These are phyloP conservation scores for Fagus sylvatica DNA, from an alignment of 306 rosid species.

Conservation along the genomic window DNA sequence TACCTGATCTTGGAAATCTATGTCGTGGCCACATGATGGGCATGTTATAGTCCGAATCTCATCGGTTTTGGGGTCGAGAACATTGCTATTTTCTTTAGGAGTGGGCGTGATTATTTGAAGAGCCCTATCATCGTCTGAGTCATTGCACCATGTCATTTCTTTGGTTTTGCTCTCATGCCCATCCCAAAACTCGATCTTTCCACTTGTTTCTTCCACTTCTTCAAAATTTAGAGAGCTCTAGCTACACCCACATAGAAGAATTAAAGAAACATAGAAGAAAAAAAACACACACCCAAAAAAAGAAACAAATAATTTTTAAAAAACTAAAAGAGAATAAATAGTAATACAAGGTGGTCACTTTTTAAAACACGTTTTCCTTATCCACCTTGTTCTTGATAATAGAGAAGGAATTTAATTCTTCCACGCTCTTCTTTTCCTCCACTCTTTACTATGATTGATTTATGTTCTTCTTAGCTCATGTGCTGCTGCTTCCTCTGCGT, in stretches of 20 bases:
- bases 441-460: conserved; percentile 20
- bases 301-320: neutral
- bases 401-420: conserved; percentile 28
- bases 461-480: conserved; percentile 1
- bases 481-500: conserved; percentile 13
- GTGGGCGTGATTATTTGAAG: conserved; percentile 26
- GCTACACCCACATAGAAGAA: neutral
- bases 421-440: conserved; percentile 7
- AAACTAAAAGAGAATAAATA: neutral
- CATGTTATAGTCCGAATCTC: conserved; percentile 50
- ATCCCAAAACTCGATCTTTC: conserved; percentile 32
- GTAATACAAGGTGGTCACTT: conserved; percentile 34
- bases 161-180: conserved; percentile 26
- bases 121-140: conserved; percentile 49
- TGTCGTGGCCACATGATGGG: conserved; percentile 73
- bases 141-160: conserved; percentile 77
- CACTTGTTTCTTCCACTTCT: conserved; percentile 38
- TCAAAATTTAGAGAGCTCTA: conserved; percentile 11
- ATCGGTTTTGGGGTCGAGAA: conserved; percentile 7
- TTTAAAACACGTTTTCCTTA: conserved; percentile 38
- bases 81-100: neutral
- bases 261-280: neutral
- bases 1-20: conserved; percentile 71
- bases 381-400: conserved; percentile 25
- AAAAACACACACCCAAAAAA: neutral